These are phyloP conservation scores for Bipolaris sorokiniana DNA, from an alignment of 2,329 filamentous ascomycete genomes.

Conservation along the genomic window DNA sequence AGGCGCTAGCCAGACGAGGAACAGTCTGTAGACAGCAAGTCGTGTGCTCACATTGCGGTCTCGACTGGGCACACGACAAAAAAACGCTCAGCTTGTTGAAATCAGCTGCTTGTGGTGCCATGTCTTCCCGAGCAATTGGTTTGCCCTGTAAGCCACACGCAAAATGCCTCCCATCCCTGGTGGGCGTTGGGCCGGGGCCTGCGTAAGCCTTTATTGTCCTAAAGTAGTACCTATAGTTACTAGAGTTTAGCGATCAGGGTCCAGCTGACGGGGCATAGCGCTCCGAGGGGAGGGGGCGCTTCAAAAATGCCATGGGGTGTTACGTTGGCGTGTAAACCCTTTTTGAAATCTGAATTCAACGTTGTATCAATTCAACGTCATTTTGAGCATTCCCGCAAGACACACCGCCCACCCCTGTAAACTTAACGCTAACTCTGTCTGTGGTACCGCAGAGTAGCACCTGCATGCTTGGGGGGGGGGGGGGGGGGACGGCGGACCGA, in stretches of 20 bases:
- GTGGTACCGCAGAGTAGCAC: not conserved
- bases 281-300: not conserved
- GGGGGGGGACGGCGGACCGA: not conserved
- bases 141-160: too few species aligned
- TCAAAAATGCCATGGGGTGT: not conserved
- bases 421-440: not conserved
- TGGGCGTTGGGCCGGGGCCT: not conserved
- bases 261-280: not conserved
- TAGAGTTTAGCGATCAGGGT: not conserved
- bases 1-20: not conserved
- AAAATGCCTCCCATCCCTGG: too few species aligned
- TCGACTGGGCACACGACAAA: not conserved
- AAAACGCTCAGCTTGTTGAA: not conserved
- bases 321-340: not conserved
- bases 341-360: not conserved
- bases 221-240: too few species aligned
- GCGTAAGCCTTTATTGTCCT: not conserved
- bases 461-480: not conserved
- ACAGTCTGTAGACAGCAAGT: slow-evolving; percentile 1
- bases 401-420: slow-evolving; percentile 4
- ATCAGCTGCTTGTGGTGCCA: not conserved
- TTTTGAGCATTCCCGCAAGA: not conserved
- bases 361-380: slow-evolving; percentile 16
- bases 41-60: not conserved
- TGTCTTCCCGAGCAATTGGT: not conserved